Evolutionary conservation across 2,329 filamentous ascomycete genomes (phyloP).

Genomic region (Colletotrichum chrysophilum): DNA sequence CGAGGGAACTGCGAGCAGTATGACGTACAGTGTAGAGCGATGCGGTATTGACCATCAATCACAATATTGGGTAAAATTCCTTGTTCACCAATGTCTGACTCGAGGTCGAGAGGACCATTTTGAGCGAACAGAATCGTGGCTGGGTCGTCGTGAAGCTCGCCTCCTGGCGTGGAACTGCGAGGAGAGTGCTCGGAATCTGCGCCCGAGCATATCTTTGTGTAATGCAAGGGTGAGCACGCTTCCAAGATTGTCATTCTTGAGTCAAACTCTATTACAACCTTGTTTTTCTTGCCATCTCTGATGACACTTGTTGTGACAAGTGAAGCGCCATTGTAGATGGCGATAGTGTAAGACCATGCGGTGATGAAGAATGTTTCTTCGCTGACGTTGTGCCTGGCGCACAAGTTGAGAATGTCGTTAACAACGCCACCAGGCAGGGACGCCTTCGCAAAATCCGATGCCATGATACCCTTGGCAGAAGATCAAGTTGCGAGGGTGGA

Average conservation of each 20-base stretch:
- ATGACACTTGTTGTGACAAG: background rate
- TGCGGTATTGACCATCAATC: background rate
- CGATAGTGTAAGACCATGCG: background rate
- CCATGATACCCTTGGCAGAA: background rate
- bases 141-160: background rate
- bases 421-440: background rate
- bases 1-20: rapidly evolving
- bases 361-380: background rate
- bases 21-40: background rate
- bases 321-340: background rate
- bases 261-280: background rate
- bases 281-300: background rate
- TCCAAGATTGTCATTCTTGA: background rate
- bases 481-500: background rate
- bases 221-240: background rate
- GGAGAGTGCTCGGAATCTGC: background rate
- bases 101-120: background rate
- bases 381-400: background rate
- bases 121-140: background rate
- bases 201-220: background rate
- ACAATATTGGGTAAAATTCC: background rate
- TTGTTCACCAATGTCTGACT: rapidly evolving
- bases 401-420: background rate
- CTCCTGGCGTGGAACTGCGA: background rate
- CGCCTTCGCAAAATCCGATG: background rate